These are phyloP conservation scores for Podila epicladia DNA, from an alignment of 192 early-diverging fungal species.

Conservation along the genomic window DNA sequence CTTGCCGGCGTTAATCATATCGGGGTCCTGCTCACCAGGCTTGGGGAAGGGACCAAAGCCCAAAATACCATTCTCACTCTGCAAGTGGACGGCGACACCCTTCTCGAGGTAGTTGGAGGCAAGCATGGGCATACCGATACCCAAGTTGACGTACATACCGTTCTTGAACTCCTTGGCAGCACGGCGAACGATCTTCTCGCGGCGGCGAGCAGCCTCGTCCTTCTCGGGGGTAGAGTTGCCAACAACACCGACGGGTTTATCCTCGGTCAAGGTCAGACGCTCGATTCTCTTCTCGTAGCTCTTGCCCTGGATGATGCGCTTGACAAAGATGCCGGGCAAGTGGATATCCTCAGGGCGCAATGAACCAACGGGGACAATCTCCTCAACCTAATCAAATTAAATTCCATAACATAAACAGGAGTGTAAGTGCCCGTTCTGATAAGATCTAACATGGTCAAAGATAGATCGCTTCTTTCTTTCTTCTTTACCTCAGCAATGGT, in stretches of 20 bases:
- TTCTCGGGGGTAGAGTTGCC: constrained; percentile 46
- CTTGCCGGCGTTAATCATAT: constrained; percentile 86
- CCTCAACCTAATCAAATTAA: constrained; percentile 61
- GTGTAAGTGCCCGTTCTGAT: too few species aligned
- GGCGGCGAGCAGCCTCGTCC: constrained; percentile 45
- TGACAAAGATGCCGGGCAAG: constrained; percentile 77
- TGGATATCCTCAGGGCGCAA: constrained; percentile 78
- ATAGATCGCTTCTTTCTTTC: background rate
- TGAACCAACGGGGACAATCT: constrained; percentile 76
- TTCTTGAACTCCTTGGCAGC: constrained; percentile 83
- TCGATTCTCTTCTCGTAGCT: constrained; percentile 80
- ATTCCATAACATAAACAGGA: background rate
- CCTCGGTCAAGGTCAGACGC: constrained; percentile 63
- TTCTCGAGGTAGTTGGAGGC: constrained; percentile 78
- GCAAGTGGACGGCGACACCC: constrained; percentile 76
- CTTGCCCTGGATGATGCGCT: constrained; percentile 76
- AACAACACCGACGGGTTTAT: constrained; percentile 27
- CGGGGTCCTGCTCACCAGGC: constrained; percentile 75
- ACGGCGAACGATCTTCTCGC: constrained; percentile 78
- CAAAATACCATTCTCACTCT: constrained; percentile 84
- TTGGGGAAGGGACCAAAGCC: constrained; percentile 81
- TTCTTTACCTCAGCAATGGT: constrained; percentile 70
- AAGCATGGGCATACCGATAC: constrained; percentile 85
- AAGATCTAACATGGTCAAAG: too few species aligned
- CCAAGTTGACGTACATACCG: constrained; percentile 79